A percentile compares a stretch with the other conserved stretches of the same genome.
These are phyloP conservation scores for Apostasia ramifera DNA, from an alignment of 106 monocot genomes.

Conservation along the genomic window DNA sequence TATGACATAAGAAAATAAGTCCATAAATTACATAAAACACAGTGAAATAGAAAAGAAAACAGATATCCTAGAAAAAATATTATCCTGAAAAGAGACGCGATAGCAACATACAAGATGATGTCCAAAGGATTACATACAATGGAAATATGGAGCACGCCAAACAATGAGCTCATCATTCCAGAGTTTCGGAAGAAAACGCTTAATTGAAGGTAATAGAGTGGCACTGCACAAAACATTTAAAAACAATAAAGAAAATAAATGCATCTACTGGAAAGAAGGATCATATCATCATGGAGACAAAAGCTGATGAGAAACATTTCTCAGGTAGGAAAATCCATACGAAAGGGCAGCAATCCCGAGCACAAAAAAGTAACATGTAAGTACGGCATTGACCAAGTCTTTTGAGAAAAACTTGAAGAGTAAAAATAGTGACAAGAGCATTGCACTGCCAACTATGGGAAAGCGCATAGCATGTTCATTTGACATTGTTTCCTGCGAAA, in stretches of 20 bases:
- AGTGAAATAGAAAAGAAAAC: too few relatives aligned
- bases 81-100: neutral
- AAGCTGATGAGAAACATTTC: neutral
- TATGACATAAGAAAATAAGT: too few relatives aligned
- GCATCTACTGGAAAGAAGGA: neutral
- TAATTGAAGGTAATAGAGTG: slow-evolving; percentile 75
- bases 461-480: slow-evolving; percentile 98
- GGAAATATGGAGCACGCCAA: slow-evolving; percentile 66
- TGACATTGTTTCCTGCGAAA: slow-evolving; percentile 91
- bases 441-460: slow-evolving; percentile 93
- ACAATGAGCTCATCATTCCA: slow-evolving; percentile 77
- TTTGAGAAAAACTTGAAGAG: slow-evolving; percentile 96
- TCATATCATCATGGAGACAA: too few relatives aligned
- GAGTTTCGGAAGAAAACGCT: slow-evolving; percentile 67
- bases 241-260: slow-evolving; percentile 3
- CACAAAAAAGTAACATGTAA: slow-evolving; percentile 93
- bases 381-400: slow-evolving; percentile 94
- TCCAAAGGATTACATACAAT: slow-evolving; percentile 36
- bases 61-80: neutral
- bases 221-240: slow-evolving; percentile 47
- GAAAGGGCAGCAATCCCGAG: slow-evolving; percentile 87
- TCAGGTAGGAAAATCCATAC: slow-evolving; percentile 23
- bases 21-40: too few relatives aligned
- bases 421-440: slow-evolving; percentile 87
- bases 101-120: neutral